Percentiles rank a stretch among this genome's conserved stretches.
Conservation (phyloP, 768 basidiomycete species). For the Lactarius psammicola region DNA sequence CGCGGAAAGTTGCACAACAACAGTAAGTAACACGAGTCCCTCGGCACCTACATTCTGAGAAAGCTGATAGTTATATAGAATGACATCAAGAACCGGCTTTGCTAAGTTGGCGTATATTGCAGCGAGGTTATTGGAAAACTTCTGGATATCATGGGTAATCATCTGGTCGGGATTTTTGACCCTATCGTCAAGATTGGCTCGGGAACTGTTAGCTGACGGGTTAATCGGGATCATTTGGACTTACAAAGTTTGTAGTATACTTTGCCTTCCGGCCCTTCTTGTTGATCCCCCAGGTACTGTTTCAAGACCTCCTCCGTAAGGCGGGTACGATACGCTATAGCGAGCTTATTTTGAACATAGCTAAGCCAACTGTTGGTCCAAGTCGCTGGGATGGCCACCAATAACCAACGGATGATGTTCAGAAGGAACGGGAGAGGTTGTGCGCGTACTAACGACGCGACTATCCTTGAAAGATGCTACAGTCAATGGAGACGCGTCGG, state of each 20-base stretch:
- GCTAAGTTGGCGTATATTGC: constrained; percentile 94
- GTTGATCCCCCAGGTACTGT: constrained; percentile 77
- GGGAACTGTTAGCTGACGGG: neutral
- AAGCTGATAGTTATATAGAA: constrained; percentile 94
- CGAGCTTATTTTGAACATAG: constrained; percentile 90
- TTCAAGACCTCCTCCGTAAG: constrained; percentile 80
- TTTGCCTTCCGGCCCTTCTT: constrained; percentile 67
- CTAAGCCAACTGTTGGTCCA: constrained; percentile 92
- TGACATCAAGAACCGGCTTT: constrained; percentile 89
- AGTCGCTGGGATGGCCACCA: constrained; percentile 90
- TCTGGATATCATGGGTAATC: constrained; percentile 95
- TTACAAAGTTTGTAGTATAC: constrained; percentile 90
- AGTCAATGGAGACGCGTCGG: constrained; percentile 11
- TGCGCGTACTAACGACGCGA: constrained; percentile 90
- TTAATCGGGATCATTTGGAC: constrained; percentile 30
- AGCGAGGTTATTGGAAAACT: constrained; percentile 85
- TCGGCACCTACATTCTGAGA: constrained; percentile 94
- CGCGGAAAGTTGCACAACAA: constrained; percentile 82
- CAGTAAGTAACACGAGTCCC: constrained; percentile 76
- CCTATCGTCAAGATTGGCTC: constrained; percentile 91
- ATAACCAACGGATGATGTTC: constrained; percentile 87
- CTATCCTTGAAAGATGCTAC: constrained; percentile 58
- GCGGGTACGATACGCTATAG: constrained; percentile 83
- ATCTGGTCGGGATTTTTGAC: constrained; percentile 98
- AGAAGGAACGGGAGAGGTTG: constrained; percentile 72